Base-by-base conservation (phyloP, 148 eudicot species). In the Nepenthes gracilis region DNA sequence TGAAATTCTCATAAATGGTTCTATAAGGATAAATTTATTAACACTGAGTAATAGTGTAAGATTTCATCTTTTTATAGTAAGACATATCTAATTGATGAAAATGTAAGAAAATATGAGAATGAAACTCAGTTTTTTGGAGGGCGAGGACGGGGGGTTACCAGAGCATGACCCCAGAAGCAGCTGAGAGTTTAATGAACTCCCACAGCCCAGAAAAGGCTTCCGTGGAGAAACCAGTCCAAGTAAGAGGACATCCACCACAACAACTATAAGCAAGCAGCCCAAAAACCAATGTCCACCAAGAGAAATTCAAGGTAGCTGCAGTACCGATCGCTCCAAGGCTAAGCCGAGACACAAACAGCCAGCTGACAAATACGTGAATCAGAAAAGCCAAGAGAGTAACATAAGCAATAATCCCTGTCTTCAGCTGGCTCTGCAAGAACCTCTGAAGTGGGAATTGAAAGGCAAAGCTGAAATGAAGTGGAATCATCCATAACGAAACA, bases 151-250 rank as follows among this genome's bases (percentile, higher is more conserved):
- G 23, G 23, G 23, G 23, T 23, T 23, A 23, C 23, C 23, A 23
- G 23, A 23, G 23, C 23, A 23, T 23, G 23, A 23, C 23, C 23
- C 23, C 23, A 23, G 23, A 23, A 23, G 23, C 23, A 23, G 23
- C 23, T 23, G 23, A 23, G 23, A 23, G 23, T 23, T 23, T 23
- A 23, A 23, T 23, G 23, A 23, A 23, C 23, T 23, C 23, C 23
- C 23, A 23, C 23, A 23, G 23, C 23, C 23, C 23, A 23, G 23
- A 23, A 23, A 85, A 82, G 12, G 91, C 91, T 67, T 66, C 70
- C 65, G 35, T 49, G 13, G 91, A 85, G 49, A 80, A 85, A 48
- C 91, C 91, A 35, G 60, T 85, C 91, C 91, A 85, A 40, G 87
- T 73, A 51, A 45, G 40, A 57, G 79, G 78, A 58, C 91, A 85